These are phyloP conservation scores for Leucoagaricus sp. DNA, from an alignment of 1,284 basidiomycete species.

Conservation along the genomic window DNA sequence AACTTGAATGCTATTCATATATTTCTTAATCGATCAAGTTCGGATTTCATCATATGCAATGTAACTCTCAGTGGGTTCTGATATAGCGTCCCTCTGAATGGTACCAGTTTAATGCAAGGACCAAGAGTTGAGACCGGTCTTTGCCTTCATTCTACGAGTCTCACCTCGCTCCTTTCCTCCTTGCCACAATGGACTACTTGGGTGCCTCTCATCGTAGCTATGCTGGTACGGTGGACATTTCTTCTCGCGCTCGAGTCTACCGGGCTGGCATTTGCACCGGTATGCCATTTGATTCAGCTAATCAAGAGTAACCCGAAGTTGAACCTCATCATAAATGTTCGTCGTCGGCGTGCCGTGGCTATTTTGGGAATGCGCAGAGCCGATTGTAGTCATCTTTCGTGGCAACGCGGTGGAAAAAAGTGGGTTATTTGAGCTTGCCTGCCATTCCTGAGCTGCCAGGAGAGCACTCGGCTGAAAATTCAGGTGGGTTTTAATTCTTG, in stretches of 20 bases:
- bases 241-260: not conserved
- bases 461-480: no score
- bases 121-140: slow-evolving; percentile 1
- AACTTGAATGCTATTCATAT: no score
- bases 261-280: not conserved
- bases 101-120: not conserved
- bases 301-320: no score
- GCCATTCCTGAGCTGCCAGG: not conserved
- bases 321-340: no score
- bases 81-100: no score
- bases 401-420: not conserved
- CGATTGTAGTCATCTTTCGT: not conserved
- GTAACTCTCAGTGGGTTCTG: no score
- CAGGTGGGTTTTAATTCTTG: no score
- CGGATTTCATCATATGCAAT: no score
- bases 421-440: not conserved
- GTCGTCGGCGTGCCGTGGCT: no score
- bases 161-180: not conserved
- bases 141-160: not conserved
- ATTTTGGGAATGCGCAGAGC: not conserved
- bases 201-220: not conserved
- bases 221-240: not conserved
- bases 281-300: no score
- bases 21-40: no score
- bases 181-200: not conserved